A percentile compares a stretch with the other conserved stretches of the same genome.
These are phyloP conservation scores for Fusarium sp. DNA, from an alignment of 2,329 filamentous ascomycete species.

Conservation along the genomic window DNA sequence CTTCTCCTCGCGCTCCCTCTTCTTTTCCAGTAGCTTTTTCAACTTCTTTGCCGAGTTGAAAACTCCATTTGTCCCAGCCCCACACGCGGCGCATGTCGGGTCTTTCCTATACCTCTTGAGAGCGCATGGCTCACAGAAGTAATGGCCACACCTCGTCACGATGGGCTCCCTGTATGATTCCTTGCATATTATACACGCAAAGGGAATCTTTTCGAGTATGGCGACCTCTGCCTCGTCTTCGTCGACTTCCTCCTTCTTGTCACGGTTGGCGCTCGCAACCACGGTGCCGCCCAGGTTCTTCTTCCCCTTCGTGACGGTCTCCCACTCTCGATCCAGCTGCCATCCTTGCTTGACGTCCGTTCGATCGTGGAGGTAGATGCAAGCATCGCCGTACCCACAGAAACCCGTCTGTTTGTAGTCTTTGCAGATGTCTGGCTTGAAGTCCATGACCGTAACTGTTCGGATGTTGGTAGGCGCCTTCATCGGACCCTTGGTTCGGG, in stretches of 20 bases:
- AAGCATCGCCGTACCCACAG: conserved; percentile 55
- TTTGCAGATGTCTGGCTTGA: conserved; percentile 93
- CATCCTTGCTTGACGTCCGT: conserved; percentile 91
- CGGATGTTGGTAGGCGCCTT: conserved; percentile 92
- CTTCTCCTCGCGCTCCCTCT: conserved; percentile 70
- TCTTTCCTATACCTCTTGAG: conserved; percentile 88
- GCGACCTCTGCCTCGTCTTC: conserved; percentile 73
- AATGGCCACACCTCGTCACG: conserved; percentile 91
- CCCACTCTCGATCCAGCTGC: conserved; percentile 96
- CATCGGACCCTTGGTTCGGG: conserved; percentile 81
- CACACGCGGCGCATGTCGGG: conserved; percentile 87
- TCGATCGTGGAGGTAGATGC: conserved; percentile 81
- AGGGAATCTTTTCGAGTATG: conserved; percentile 85
- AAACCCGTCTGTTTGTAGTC: conserved; percentile 79
- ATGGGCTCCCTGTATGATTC: conserved; percentile 83
- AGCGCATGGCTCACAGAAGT: conserved; percentile 94
- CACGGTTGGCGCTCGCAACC: conserved; percentile 69
- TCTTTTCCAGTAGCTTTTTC: conserved; percentile 82
- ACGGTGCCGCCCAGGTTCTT: conserved; percentile 71
- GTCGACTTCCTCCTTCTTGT: conserved; percentile 46
- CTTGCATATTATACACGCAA: conserved; percentile 89
- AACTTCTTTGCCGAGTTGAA: conserved; percentile 90
- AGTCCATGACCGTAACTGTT: conserved; percentile 91
- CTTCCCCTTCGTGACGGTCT: conserved; percentile 80
- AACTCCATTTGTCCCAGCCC: conserved; percentile 85